These are phyloP conservation scores for Thielaviopsis euricoi DNA, from an alignment of 2,329 filamentous ascomycete genomes.

Conservation along the genomic window DNA sequence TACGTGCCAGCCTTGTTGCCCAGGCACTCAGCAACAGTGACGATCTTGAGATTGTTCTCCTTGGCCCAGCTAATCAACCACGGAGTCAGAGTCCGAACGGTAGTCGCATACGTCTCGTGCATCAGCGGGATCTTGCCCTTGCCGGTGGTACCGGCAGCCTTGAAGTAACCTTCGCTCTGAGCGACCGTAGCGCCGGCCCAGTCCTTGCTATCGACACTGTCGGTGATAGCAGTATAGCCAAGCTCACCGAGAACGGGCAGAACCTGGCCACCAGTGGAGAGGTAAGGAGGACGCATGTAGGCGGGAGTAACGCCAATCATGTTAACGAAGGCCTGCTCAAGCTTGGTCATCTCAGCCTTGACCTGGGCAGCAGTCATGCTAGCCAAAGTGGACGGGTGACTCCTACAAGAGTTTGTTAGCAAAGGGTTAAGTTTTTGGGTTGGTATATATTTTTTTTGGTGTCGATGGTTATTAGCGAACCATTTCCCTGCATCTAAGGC, in stretches of 20 bases:
- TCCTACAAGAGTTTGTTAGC: constrained; percentile 18
- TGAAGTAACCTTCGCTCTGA: constrained; percentile 37
- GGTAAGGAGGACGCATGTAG: constrained; percentile 34
- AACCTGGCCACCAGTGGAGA: constrained; percentile 28
- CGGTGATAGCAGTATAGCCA: constrained; percentile 43
- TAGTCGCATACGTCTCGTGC: constrained; percentile 35
- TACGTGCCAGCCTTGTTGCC: constrained; percentile 25
- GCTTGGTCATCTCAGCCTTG: constrained; percentile 30
- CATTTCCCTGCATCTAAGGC: no score
- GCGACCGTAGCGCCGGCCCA: constrained; percentile 36
- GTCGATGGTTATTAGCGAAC: no score
- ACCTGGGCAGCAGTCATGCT: constrained; percentile 23
- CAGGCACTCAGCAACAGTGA: constrained; percentile 31
- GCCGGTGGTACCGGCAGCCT: constrained; percentile 24
- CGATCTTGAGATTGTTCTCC: constrained; percentile 29
- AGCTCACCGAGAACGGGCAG: constrained; percentile 26
- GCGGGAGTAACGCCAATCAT: constrained; percentile 31
- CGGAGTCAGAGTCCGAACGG: constrained; percentile 30
- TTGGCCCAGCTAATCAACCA: constrained; percentile 35
- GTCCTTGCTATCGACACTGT: constrained; percentile 45
- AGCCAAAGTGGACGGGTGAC: constrained; percentile 28
- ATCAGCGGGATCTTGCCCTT: constrained; percentile 40
- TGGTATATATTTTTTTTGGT: no score
- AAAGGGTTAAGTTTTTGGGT: no score
- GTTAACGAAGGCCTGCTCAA: constrained; percentile 34